These are phyloP conservation scores for Pichia thaimueangensis DNA, from an alignment of 805 yeast genomes.

Conservation along the genomic window DNA sequence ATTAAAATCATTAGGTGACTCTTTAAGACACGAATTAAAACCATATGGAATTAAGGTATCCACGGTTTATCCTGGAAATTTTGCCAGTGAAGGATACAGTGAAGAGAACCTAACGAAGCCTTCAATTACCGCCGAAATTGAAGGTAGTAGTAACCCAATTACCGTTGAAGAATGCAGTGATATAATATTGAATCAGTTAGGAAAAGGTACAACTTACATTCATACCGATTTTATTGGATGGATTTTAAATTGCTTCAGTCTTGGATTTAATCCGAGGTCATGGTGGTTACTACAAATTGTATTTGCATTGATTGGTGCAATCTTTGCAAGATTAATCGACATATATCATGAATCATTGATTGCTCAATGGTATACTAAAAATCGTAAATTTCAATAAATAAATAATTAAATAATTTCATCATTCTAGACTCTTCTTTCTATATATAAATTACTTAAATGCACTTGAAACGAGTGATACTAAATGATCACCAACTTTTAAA, in stretches of 20 bases:
- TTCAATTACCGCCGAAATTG: slow-evolving; percentile 69
- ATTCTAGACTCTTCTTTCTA: neutral
- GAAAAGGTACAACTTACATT: slow-evolving; percentile 60
- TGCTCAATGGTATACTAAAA: slow-evolving; percentile 37
- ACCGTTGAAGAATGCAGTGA: slow-evolving; percentile 60
- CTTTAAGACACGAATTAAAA: slow-evolving; percentile 73
- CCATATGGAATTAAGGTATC: slow-evolving; percentile 65
- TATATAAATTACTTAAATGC: slow-evolving; percentile 2
- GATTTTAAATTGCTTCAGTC: slow-evolving; percentile 58
- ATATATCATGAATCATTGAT: slow-evolving; percentile 48
- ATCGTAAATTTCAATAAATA: neutral
- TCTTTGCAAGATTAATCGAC: slow-evolving; percentile 57
- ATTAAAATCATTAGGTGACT: slow-evolving; percentile 63
- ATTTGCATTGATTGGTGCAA: slow-evolving; percentile 41
- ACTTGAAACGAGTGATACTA: slow-evolving; percentile 5
- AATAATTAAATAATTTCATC: neutral
- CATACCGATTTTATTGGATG: slow-evolving; percentile 84
- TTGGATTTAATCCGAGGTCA: slow-evolving; percentile 66
- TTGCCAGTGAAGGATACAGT: slow-evolving; percentile 78
- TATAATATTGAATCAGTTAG: slow-evolving; percentile 46
- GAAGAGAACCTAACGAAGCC: slow-evolving; percentile 86
- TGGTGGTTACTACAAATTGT: slow-evolving; percentile 47
- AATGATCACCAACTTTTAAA: slow-evolving; percentile 19
- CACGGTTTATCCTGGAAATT: slow-evolving; percentile 83
- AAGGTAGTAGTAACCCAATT: slow-evolving; percentile 76